These are phyloP conservation scores for Entoloma clypeatum DNA, from an alignment of 1,284 basidiomycete species.

Conservation along the genomic window DNA sequence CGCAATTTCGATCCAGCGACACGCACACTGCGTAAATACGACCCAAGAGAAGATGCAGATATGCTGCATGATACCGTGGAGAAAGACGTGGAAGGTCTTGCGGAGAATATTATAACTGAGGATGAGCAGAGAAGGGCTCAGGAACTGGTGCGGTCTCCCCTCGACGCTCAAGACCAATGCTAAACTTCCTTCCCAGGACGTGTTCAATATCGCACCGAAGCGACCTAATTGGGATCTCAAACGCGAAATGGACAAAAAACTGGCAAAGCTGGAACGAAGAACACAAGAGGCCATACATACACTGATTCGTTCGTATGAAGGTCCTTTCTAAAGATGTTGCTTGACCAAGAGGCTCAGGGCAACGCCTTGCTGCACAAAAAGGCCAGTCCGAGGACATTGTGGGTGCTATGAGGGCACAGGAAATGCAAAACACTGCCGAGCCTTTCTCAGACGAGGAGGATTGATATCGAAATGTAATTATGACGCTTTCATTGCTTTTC, in stretches of 20 bases:
- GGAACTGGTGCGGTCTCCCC: slow-evolving; percentile 67
- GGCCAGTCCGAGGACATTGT: slow-evolving; percentile 72
- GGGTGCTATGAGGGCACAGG: slow-evolving; percentile 75
- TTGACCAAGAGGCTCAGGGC: slow-evolving; percentile 44
- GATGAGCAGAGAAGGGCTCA: slow-evolving; percentile 82
- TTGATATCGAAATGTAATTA: slow-evolving; percentile 15
- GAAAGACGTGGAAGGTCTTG: slow-evolving; percentile 78
- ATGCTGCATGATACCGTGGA: slow-evolving; percentile 85
- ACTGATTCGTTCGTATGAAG: slow-evolving; percentile 72
- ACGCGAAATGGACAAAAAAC: slow-evolving; percentile 88
- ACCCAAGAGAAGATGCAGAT: slow-evolving; percentile 44
- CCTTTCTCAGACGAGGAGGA: slow-evolving; percentile 49
- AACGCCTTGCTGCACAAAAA: slow-evolving; percentile 71
- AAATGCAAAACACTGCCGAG: slow-evolving; percentile 47
- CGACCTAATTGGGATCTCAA: slow-evolving; percentile 97
- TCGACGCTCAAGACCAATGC: background rate
- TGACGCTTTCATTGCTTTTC: slow-evolving; percentile 18
- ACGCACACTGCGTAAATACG: slow-evolving; percentile 68
- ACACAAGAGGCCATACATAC: slow-evolving; percentile 92
- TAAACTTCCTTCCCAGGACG: slow-evolving; percentile 54
- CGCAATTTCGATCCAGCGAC: slow-evolving; percentile 87
- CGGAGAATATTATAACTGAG: slow-evolving; percentile 79
- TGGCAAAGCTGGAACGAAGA: slow-evolving; percentile 83
- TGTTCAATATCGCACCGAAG: slow-evolving; percentile 97
- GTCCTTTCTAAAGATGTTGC: slow-evolving; percentile 22